Base-by-base conservation (phyloP, 2,329 filamentous ascomycete genomes). In the Cladophialophora chaetospira region DNA sequence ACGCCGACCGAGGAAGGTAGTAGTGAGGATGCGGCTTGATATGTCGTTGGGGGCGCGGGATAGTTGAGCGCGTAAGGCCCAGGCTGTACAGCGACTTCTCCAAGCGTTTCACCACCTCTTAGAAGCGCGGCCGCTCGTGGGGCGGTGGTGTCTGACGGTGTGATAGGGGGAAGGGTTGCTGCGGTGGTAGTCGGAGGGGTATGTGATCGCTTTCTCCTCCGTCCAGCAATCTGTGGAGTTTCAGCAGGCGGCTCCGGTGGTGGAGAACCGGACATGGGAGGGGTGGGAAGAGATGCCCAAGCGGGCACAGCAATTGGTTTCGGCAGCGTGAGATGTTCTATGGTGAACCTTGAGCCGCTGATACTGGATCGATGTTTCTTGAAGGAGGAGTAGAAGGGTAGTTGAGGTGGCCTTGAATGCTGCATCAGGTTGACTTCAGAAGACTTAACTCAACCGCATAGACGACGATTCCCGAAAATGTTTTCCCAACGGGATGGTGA, bases 261-360 rank as follows among this genome's bases (percentile, higher is more conserved):
- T 61, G 71, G 69, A 64, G 72, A 71, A 65, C 71, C 70, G 67
- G 74, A 75, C 74, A 76, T 76, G 70, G 71, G 71, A 72, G 70
- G 70, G 67, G 70, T 68, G 62, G 68, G 65, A 52, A 72, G 67
- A 66, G 71, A 66, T 60, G 71, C 72, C 71, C 72, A 68, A 44
- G 69, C 69, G 63, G 71, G 73, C 63, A 67, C 53, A 26, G 63
- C 55, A 36, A 58, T 53, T 43, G 61, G 53, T 58, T 67, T 65
- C 36, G 66, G 61, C 54, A 65, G 53, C 48, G 59, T 66, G 58
- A 67, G 61, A 51, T 43, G 48, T 25, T 68, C 64, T 44, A 67
- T 54, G 35, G 63, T 62, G 38, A 68, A 66, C 55, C 60, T 60
- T n/a, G 64, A 55, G 48, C 55, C 58, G 63, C 66, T 65, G 43